These are phyloP conservation scores for Simplicillium aogashimaense DNA, from an alignment of 2,329 filamentous ascomycete genomes.

Conservation along the genomic window DNA sequence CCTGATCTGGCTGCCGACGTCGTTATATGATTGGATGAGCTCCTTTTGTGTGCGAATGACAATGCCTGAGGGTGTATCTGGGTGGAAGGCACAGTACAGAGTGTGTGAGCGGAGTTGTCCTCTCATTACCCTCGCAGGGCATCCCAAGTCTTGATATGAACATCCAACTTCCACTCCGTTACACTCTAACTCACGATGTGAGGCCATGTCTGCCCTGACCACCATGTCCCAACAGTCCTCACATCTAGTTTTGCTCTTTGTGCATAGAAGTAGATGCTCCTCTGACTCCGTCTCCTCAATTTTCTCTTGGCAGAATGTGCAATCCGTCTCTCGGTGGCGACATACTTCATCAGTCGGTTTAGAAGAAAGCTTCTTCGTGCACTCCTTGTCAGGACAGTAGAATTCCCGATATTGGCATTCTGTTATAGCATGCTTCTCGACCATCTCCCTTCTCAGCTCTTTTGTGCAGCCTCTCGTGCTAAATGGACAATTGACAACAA, in stretches of 20 bases:
- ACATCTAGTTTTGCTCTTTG: constrained; percentile 37
- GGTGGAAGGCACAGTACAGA: constrained; percentile 39
- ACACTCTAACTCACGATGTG: constrained; percentile 38
- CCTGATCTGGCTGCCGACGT: constrained; percentile 23
- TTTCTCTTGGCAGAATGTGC: constrained; percentile 41
- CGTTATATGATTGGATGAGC: constrained; percentile 31
- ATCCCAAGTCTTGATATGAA: constrained; percentile 25
- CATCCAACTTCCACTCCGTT: constrained; percentile 42
- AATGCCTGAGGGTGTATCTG: constrained; percentile 37
- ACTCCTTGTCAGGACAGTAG: constrained; percentile 43
- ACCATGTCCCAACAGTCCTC: constrained; percentile 35
- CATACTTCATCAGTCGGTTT: constrained; percentile 43
- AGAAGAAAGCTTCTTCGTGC: constrained; percentile 39
- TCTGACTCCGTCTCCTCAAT: constrained; percentile 35
- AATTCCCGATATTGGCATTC: constrained; percentile 48
- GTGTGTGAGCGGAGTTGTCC: constrained; percentile 34
- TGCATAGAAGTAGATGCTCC: constrained; percentile 28
- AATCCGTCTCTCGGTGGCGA: constrained; percentile 40
- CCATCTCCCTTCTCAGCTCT: constrained; percentile 39
- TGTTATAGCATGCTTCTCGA: constrained; percentile 44
- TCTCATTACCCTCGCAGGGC: constrained; percentile 21
- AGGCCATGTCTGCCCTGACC: constrained; percentile 31
- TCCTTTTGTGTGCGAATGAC: constrained; percentile 37
- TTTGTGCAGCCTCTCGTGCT: constrained; percentile 37
- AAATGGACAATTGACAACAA: constrained; percentile 51